Percentiles rank a stretch among this genome's conserved stretches.
Conservation (phyloP, 371 early-diverging fungal species). For the Circinella umbellata region DNA sequence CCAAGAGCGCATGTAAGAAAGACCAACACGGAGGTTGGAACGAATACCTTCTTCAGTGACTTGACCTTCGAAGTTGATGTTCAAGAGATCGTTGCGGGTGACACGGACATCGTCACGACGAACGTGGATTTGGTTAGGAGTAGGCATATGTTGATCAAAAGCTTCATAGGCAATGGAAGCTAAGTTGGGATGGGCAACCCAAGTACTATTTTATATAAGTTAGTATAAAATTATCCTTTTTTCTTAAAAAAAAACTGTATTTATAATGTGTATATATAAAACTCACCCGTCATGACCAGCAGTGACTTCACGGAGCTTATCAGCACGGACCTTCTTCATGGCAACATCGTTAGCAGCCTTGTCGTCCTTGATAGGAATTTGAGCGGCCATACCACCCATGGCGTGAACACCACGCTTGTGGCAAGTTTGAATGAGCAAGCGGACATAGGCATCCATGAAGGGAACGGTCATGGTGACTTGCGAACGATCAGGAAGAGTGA, state of each 20-base stretch:
- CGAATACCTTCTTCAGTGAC: slow-evolving; percentile 92
- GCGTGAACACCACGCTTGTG: slow-evolving; percentile 97
- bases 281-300: slow-evolving; percentile 88
- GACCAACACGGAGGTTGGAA: slow-evolving; percentile 88
- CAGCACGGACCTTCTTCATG: slow-evolving; percentile 88
- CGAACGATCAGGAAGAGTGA: slow-evolving; percentile 87
- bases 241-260: too few species aligned
- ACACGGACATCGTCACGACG: slow-evolving; percentile 92
- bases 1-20: slow-evolving; percentile 97
- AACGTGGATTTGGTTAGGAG: slow-evolving; percentile 92
- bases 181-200: slow-evolving; percentile 98
- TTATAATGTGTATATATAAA: background rate
- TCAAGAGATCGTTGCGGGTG: slow-evolving; percentile 81
- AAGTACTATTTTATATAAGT: slow-evolving; percentile 85
- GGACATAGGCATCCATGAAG: slow-evolving; percentile 93
- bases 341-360: slow-evolving; percentile 84
- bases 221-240: background rate
- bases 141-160: slow-evolving; percentile 95
- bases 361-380: slow-evolving; percentile 95
- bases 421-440: slow-evolving; percentile 93
- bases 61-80: slow-evolving; percentile 77
- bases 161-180: slow-evolving; percentile 85
- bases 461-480: slow-evolving; percentile 92
- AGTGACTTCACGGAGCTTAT: slow-evolving; percentile 91
- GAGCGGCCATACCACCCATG: slow-evolving; percentile 98